Evolutionary conservation across 179 eudicot species (phyloP).

Genomic region (Heliamphora ciliata): DNA sequence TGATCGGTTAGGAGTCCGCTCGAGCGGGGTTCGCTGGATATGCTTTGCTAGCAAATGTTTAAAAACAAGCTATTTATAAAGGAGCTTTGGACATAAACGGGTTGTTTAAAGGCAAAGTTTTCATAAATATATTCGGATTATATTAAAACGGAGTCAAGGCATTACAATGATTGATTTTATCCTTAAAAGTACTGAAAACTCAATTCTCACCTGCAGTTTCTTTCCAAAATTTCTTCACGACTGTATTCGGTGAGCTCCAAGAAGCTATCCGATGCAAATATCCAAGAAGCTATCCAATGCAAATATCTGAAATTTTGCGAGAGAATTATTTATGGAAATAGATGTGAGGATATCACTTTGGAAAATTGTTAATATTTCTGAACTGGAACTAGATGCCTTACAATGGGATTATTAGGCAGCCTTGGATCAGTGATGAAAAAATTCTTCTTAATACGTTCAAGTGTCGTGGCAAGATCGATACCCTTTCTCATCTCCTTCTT

Average conservation of each 20-base stretch:
- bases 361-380: not conserved
- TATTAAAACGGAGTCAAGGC: no score
- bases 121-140: no score
- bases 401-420: slow-evolving; percentile 98
- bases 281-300: no score
- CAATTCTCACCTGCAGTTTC: slow-evolving; percentile 81
- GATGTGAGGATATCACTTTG: no score
- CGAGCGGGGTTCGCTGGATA: no score
- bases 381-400: slow-evolving; percentile 31
- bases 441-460: slow-evolving; percentile 97
- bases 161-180: not conserved
- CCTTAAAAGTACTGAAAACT: not conserved
- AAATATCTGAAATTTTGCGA: slow-evolving; percentile 50
- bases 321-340: not conserved
- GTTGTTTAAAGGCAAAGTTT: no score
- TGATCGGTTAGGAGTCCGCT: no score
- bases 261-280: slow-evolving; percentile 99
- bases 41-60: no score
- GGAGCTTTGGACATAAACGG: no score
- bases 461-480: slow-evolving; percentile 96
- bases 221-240: slow-evolving; percentile 92
- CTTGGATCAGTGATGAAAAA: slow-evolving; percentile 98
- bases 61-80: no score
- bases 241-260: slow-evolving; percentile 96
- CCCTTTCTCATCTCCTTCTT: slow-evolving; percentile 98